Evolutionary conservation across 768 basidiomycete genomes (phyloP).

Genomic region (Calocera cornea): DNA sequence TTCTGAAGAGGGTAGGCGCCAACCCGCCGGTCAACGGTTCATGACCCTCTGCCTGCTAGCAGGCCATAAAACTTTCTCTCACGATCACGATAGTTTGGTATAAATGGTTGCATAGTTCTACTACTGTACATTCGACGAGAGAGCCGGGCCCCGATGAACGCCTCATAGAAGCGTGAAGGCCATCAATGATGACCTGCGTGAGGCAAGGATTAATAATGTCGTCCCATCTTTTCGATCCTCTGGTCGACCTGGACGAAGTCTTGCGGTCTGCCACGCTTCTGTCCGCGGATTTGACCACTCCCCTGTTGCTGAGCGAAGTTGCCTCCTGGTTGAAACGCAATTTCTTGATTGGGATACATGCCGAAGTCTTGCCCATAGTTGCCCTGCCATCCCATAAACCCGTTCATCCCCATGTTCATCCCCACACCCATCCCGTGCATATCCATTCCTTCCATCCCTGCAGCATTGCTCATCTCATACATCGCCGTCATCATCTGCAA

Average conservation of each 20-base stretch:
- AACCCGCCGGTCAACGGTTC: not conserved
- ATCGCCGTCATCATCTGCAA: constrained; percentile 57
- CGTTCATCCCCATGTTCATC: constrained; percentile 14
- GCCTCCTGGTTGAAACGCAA: not conserved
- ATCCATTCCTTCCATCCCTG: constrained; percentile 11
- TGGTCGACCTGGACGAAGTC: not conserved
- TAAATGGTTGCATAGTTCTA: not conserved
- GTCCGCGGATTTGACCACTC: not conserved
- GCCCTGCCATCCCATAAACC: constrained; percentile 8
- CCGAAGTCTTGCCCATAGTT: not conserved
- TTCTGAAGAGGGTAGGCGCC: constrained; percentile 38
- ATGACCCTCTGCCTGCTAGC: not conserved
- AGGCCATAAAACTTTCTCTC: not conserved
- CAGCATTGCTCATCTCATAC: constrained; percentile 11
- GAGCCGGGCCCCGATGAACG: not conserved
- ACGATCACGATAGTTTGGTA: not conserved
- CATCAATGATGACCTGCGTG: not conserved
- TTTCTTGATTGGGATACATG: not conserved
- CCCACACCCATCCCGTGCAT: constrained; percentile 14
- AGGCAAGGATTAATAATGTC: not conserved
- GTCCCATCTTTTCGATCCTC: not conserved
- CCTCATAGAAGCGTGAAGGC: not conserved
- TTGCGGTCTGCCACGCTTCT: not conserved
- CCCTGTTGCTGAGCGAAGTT: not conserved
- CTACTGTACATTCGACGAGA: not conserved